A percentile compares a stretch with the other conserved stretches of the same genome.
These are phyloP conservation scores for Yarrowia sp. DNA, from an alignment of 805 yeast species.

Conservation along the genomic window DNA sequence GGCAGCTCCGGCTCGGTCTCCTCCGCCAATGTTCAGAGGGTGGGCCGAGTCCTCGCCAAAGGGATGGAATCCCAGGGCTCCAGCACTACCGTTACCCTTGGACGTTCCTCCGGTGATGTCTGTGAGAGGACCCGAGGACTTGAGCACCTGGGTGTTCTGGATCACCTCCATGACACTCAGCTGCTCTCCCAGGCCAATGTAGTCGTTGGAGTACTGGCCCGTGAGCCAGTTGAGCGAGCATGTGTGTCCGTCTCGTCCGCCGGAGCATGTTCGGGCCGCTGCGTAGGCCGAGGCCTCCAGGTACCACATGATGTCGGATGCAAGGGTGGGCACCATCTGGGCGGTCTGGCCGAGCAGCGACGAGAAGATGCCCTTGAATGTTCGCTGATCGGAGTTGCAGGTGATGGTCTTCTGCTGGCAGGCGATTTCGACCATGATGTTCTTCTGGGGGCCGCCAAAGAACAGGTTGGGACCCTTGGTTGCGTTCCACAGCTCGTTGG, in stretches of 20 bases:
- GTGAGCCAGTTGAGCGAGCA: constrained; percentile 79
- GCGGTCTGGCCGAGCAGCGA: constrained; percentile 71
- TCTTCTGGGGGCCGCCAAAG: constrained; percentile 53
- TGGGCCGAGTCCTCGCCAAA: constrained; percentile 37
- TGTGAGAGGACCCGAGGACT: constrained; percentile 65
- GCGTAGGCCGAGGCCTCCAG: constrained; percentile 64
- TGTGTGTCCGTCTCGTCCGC: constrained; percentile 81
- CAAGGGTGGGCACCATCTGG: constrained; percentile 60
- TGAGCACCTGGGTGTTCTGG: constrained; percentile 54
- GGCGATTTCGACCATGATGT: constrained; percentile 72
- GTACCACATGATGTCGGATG: constrained; percentile 55
- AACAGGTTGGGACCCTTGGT: constrained; percentile 56
- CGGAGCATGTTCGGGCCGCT: constrained; percentile 80
- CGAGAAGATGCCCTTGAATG: constrained; percentile 73
- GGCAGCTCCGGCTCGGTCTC: constrained; percentile 45
- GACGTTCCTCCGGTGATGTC: constrained; percentile 73
- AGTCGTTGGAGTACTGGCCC: constrained; percentile 66
- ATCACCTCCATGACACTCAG: constrained; percentile 76
- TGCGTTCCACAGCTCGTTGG: constrained; percentile 56
- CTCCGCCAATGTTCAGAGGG: constrained; percentile 42
- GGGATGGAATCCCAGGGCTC: constrained; percentile 48
- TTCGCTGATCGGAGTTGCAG: constrained; percentile 79
- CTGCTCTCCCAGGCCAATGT: constrained; percentile 81
- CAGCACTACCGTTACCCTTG: constrained; percentile 71
- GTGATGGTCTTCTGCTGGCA: constrained; percentile 60